A percentile compares a stretch with the other conserved stretches of the same genome.
Conservation (phyloP, 345 rosid species). For the Erodium maritimum region DNA sequence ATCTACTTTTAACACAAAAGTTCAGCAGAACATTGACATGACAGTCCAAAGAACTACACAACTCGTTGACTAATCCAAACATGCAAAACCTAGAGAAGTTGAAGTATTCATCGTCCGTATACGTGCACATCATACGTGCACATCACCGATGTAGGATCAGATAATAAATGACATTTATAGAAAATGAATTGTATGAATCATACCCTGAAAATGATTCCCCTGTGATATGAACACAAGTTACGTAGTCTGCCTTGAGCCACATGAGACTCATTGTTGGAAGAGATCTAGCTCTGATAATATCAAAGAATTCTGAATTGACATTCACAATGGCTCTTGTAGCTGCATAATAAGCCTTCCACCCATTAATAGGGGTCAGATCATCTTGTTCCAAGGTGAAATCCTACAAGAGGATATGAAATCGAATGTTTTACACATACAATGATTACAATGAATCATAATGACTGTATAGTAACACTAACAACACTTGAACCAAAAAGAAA, state of each 20-base stretch:
- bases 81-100: no score
- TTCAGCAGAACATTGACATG: no score
- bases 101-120: no score
- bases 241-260: slow-evolving; percentile 90
- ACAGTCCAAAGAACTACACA: no score
- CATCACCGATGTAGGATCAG: no score
- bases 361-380: slow-evolving; percentile 62
- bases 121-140: no score
- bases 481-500: background rate
- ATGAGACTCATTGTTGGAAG: slow-evolving; percentile 64
- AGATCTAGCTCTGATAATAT: slow-evolving; percentile 66
- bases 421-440: background rate
- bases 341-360: slow-evolving; percentile 98
- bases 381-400: slow-evolving; percentile 93
- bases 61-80: no score
- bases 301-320: slow-evolving; percentile 71
- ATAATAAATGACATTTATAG: background rate
- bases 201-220: slow-evolving; percentile 92
- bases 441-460: background rate
- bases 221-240: slow-evolving; percentile 78
- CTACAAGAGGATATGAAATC: slow-evolving; percentile 19
- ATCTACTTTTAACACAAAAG: no score
- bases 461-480: background rate
- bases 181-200: slow-evolving; percentile 6
- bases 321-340: slow-evolving; percentile 80